Conservation (phyloP, 176 grass and related monocot genomes). For the Lolium rigidum region DNA sequence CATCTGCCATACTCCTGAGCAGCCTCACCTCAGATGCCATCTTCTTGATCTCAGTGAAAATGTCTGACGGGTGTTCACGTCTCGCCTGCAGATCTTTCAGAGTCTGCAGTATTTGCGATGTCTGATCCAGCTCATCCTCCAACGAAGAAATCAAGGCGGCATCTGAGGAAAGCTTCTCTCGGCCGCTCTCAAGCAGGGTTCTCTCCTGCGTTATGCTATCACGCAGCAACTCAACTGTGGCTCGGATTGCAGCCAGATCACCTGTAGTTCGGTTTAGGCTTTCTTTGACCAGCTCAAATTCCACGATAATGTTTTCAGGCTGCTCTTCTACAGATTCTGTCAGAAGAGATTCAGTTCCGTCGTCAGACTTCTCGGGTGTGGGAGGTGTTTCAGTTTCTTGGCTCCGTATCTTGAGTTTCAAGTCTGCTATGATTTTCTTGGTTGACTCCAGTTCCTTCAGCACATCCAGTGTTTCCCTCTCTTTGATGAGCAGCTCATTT, state of each 20-base stretch:
- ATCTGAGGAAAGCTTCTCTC: slow-evolving; percentile 60
- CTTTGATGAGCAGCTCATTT: slow-evolving; percentile 76
- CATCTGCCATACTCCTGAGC: slow-evolving; percentile 69
- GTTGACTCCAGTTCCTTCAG: slow-evolving; percentile 82
- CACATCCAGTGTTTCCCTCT: slow-evolving; percentile 80
- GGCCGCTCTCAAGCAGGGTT: slow-evolving; percentile 53
- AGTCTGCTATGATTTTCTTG: slow-evolving; percentile 70
- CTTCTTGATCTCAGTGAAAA: slow-evolving; percentile 71
- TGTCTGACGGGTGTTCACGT: slow-evolving; percentile 49
- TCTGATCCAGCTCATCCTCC: slow-evolving; percentile 65
- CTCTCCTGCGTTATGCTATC: slow-evolving; percentile 70
- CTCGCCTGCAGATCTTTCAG: slow-evolving; percentile 57
- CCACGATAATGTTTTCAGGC: slow-evolving; percentile 33
- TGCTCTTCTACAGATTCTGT: slow-evolving; percentile 47
- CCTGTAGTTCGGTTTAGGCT: slow-evolving; percentile 58
- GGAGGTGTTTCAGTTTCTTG: slow-evolving; percentile 41
- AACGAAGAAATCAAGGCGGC: slow-evolving; percentile 60
- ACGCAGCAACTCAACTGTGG: slow-evolving; percentile 56
- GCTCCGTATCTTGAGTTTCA: slow-evolving; percentile 78
- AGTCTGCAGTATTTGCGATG: slow-evolving; percentile 58
- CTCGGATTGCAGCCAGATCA: slow-evolving; percentile 60
- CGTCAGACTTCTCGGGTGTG: neutral
- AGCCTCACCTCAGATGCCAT: slow-evolving; percentile 68
- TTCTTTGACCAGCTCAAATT: slow-evolving; percentile 65
- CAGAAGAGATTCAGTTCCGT: neutral